Evolutionary conservation across 2,329 filamentous ascomycete species (phyloP).

Genomic region (Fusarium vanettenii): DNA sequence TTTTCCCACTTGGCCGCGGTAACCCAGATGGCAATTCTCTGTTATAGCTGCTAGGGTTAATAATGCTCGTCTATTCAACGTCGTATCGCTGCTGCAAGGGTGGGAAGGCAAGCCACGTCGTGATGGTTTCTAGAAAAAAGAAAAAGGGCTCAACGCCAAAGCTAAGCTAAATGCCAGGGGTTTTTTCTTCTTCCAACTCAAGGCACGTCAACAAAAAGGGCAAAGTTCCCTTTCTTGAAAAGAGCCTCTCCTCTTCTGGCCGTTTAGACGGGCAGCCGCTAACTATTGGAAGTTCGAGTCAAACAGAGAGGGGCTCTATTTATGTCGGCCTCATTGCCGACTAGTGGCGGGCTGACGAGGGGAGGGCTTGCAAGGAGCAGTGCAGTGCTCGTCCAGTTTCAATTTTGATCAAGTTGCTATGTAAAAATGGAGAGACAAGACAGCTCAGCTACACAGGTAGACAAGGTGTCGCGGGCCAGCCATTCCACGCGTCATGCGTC

Average conservation of each 20-base stretch:
- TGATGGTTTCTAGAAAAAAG: constrained; percentile 6
- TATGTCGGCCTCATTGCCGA: neutral
- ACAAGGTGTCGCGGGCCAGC: neutral
- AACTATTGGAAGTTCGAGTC: neutral
- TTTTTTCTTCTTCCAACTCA: neutral
- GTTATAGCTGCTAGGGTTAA: neutral
- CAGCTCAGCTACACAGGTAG: neutral
- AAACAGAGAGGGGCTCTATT: neutral
- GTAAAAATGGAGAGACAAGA: neutral
- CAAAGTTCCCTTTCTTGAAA: neutral
- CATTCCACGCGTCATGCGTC: neutral
- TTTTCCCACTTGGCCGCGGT: neutral
- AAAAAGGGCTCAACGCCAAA: neutral
- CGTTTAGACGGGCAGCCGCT: neutral
- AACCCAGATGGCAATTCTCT: neutral
- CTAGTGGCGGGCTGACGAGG: neutral
- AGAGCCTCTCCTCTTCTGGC: neutral
- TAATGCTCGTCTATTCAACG: neutral
- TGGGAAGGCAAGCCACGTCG: neutral
- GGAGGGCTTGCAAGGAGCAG: neutral
- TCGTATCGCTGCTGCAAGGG: neutral
- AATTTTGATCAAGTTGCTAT: neutral
- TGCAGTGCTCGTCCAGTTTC: neutral
- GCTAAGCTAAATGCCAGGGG: neutral
- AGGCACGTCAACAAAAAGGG: neutral